phyloP scores from a whole-genome alignment of 768 basidiomycete genomes.

The Collybia sp. region DNA sequence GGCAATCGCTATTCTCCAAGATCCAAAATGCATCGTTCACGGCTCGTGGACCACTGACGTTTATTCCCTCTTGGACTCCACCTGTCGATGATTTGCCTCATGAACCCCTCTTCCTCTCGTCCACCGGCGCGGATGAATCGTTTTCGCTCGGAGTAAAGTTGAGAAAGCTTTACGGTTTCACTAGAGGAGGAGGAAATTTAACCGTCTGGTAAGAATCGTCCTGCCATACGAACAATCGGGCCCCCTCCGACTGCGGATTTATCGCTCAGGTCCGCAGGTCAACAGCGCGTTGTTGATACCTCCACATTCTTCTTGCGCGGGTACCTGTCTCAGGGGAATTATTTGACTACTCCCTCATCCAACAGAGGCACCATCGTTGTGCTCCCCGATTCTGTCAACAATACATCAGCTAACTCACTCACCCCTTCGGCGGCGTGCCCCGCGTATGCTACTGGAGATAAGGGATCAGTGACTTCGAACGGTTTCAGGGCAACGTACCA shows the following conservation, averaged over 20 bases:
- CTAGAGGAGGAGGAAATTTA: slow-evolving; percentile 32
- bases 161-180: slow-evolving; percentile 33
- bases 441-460: slow-evolving; percentile 24
- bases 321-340: slow-evolving; percentile 38
- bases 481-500: slow-evolving; percentile 29
- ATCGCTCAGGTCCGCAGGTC: slow-evolving; percentile 30
- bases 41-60: slow-evolving; percentile 31
- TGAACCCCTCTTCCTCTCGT: slow-evolving; percentile 32
- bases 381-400: slow-evolving; percentile 36
- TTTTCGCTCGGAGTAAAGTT: slow-evolving; percentile 35
- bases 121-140: slow-evolving; percentile 33
- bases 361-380: slow-evolving; percentile 31
- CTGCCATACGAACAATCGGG: not conserved
- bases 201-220: slow-evolving; percentile 31
- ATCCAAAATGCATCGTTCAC: slow-evolving; percentile 35
- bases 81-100: slow-evolving; percentile 34
- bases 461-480: slow-evolving; percentile 16
- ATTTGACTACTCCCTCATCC: slow-evolving; percentile 17
- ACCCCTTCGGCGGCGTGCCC: slow-evolving; percentile 37
- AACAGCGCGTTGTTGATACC: slow-evolving; percentile 39
- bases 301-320: slow-evolving; percentile 33
- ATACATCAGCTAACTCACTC: slow-evolving; percentile 36
- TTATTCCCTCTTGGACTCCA: slow-evolving; percentile 34
- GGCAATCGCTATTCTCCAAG: slow-evolving; percentile 31
- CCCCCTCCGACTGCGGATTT: not conserved